A percentile compares a stretch with the other conserved stretches of the same genome.
Evolutionary conservation across 345 rosid species (phyloP).

Genomic region (Lepidium aucheri): DNA sequence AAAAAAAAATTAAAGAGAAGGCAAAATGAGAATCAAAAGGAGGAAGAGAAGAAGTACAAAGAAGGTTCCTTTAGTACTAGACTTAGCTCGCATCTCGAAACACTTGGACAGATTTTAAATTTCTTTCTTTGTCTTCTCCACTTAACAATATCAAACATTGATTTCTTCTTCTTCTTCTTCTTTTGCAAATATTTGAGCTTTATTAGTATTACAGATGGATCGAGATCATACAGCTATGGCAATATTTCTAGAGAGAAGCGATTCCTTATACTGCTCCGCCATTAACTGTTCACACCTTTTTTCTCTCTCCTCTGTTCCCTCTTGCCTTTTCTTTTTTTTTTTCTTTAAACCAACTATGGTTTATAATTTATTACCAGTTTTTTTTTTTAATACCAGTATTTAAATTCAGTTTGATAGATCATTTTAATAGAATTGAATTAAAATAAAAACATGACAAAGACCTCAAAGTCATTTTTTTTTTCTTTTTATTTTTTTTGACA

Average conservation of each 20-base stretch:
- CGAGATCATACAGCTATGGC: conserved; percentile 23
- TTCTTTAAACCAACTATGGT: conserved; percentile 5
- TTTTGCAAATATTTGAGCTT: not conserved
- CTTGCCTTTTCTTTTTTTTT: not conserved
- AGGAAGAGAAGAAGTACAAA: conserved; percentile 55
- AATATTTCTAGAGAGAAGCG: conserved; percentile 21
- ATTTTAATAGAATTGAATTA: not conserved
- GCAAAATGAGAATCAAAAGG: conserved; percentile 66
- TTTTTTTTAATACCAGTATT: too few species aligned
- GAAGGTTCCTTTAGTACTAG: conserved; percentile 52
- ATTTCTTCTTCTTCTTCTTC: conserved; percentile 9
- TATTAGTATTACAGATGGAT: not conserved
- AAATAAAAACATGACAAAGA: conserved; percentile 16
- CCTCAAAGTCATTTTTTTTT: conserved; percentile 11
- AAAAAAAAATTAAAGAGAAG: conserved; percentile 30
- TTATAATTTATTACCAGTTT: not conserved
- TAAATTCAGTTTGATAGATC: not conserved
- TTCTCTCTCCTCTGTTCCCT: conserved; percentile 18
- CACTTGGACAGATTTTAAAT: not conserved
- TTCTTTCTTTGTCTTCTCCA: not conserved
- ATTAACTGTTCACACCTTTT: conserved; percentile 32
- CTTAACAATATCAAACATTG: not conserved
- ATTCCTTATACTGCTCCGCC: conserved; percentile 37
- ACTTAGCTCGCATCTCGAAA: conserved; percentile 60
- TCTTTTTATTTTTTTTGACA: not conserved